Conservation (phyloP, 352 stramenopile genomes). For the Hyaloperonospora arabidopsidis region DNA sequence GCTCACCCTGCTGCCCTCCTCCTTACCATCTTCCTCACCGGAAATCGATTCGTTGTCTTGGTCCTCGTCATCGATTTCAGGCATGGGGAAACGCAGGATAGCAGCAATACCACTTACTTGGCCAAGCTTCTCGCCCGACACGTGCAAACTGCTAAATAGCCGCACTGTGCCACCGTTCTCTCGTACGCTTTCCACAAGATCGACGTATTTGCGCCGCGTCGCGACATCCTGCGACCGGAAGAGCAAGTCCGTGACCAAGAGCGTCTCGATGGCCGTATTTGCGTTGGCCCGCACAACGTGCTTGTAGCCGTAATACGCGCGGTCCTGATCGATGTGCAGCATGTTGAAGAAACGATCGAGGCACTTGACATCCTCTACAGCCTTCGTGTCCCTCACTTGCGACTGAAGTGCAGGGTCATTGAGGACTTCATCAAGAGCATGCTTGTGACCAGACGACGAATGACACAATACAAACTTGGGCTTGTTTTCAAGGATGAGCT, state of each 20-base stretch:
- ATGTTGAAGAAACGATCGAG: constrained; percentile 94
- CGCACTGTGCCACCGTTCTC: constrained; percentile 88
- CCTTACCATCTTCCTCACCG: constrained; percentile 30
- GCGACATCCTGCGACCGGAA: constrained; percentile 89
- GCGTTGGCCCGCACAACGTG: constrained; percentile 89
- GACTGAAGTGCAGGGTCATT: constrained; percentile 87
- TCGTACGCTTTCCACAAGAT: constrained; percentile 90
- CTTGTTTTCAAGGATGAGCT: constrained; percentile 93
- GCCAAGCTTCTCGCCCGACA: constrained; percentile 91
- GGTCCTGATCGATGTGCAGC: constrained; percentile 92
- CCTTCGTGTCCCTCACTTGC: constrained; percentile 93
- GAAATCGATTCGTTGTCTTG: constrained; percentile 46
- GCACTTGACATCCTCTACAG: constrained; percentile 86
- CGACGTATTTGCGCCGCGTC: constrained; percentile 88
- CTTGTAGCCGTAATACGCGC: constrained; percentile 95
- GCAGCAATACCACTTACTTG: constrained; percentile 93
- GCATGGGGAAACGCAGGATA: constrained; percentile 93
- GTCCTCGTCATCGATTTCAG: constrained; percentile 92
- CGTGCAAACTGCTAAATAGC: constrained; percentile 93
- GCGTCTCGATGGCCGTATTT: constrained; percentile 90
- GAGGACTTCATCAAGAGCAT: constrained; percentile 96
- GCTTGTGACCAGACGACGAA: constrained; percentile 94
- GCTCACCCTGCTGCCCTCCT: constrained; percentile 44
- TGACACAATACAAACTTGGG: constrained; percentile 94
- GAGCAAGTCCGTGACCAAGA: constrained; percentile 93